Percentiles rank a stretch among this genome's conserved stretches.
These are phyloP conservation scores for Miamiensis avidus DNA, from an alignment of 169 alveolate genomes.

Conservation along the genomic window DNA sequence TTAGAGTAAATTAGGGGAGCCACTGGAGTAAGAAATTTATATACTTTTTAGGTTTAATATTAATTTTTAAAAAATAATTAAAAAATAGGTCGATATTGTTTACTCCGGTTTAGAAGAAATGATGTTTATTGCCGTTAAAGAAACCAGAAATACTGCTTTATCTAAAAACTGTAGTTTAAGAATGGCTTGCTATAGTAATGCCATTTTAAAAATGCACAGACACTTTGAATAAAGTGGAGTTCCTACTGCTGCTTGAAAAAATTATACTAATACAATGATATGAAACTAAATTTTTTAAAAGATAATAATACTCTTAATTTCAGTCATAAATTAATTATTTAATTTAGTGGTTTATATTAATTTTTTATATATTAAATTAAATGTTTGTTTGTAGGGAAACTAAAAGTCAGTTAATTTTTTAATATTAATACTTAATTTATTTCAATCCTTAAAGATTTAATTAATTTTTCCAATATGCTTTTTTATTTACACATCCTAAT, in stretches of 20 bases:
- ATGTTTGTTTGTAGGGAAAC: no score
- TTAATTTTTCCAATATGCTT: no score
- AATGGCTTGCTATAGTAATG: conserved; percentile 64
- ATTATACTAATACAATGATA: no score
- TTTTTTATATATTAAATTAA: no score
- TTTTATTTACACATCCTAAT: no score
- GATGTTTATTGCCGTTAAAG: conserved; percentile 55
- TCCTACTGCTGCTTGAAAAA: conserved; percentile 11
- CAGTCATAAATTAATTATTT: no score
- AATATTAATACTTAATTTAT: no score
- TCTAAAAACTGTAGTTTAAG: conserved; percentile 41
- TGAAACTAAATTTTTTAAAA: no score
- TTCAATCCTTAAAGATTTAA: no score
- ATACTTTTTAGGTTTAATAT: background rate
- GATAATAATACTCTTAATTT: no score
- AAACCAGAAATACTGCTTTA: conserved; percentile 39
- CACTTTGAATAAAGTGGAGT: conserved; percentile 31
- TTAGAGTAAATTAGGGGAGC: conserved; percentile 49
- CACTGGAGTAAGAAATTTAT: conserved; percentile 22
- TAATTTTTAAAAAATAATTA: background rate
- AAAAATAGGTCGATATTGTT: conserved; percentile 55
- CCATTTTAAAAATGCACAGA: conserved; percentile 56
- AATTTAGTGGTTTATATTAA: no score
- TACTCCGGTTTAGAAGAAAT: conserved; percentile 77
- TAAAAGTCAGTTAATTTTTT: no score